Evolutionary conservation across 1,139 yeast species (phyloP), one percentile per base, ranked within the genome.

Genomic region (Maudiozyma humilis): DNA sequence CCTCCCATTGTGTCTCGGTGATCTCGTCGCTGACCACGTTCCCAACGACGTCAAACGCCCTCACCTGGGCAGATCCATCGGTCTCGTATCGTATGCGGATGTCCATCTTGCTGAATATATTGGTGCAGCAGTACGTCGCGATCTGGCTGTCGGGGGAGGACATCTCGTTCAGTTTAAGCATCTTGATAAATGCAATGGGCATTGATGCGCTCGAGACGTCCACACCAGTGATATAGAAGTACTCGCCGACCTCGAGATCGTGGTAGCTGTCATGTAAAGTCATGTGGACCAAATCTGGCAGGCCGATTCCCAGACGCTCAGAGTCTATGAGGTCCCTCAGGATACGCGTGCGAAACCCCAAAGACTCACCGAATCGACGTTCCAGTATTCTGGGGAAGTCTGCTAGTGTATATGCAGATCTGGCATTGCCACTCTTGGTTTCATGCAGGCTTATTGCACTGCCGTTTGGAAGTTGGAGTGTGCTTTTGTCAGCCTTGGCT

Each of bases 281-380:
- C 20, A 79, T 59, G 58, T 85, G 94, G 42, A 94, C 84, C 51
- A 91, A 70, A 67, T 91, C 97, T 5, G 96, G 89, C 0, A 96
- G 95, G 0, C 98, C 98, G 43, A 91, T 43, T 3, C 61, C 59
- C 31, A 64, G 45, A 18, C 47, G 51, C 25, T 50, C 61, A 18
- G 41, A 33, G 10, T 36, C 42, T 2, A 43, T 47, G 40, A 58
- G 36, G n/a, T 47, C 52, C 23, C 45, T 44, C 31, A 59, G 39
- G 18, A 55, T 39, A 10, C 48, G 40, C 6, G 52, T 50, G 38
- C 64, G 49, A 17, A 48, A 46, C 2, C 57, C 59, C 37, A 58
- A 44, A 41, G 59, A 52, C 38, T 60, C 63, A 1, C 63, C 64
- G 42, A 53, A 57, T 19, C 52, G 45, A 8, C 43, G 43, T 41